Evolutionary conservation across 345 rosid species (phyloP).

Genomic region (Acer yangbiense): DNA sequence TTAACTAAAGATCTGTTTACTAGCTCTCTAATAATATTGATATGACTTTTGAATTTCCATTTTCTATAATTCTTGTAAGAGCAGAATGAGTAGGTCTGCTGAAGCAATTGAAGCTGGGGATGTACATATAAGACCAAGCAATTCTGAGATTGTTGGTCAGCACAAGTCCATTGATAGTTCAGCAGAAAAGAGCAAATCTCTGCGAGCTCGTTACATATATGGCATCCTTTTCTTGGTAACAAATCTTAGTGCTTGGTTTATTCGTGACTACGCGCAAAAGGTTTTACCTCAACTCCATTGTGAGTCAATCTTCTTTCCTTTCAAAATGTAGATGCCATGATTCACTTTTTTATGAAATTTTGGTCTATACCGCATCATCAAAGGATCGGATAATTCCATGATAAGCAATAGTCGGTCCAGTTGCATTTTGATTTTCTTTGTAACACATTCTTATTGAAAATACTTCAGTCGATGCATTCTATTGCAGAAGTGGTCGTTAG

Average conservation of each 20-base stretch:
- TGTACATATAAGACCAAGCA: slow-evolving; percentile 26
- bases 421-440: neutral
- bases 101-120: slow-evolving; percentile 21
- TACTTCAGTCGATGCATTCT: no score
- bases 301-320: slow-evolving; percentile 34
- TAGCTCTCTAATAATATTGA: neutral
- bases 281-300: slow-evolving; percentile 49
- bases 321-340: neutral
- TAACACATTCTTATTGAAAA: neutral
- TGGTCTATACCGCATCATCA: neutral
- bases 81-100: slow-evolving; percentile 34
- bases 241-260: slow-evolving; percentile 79
- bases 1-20: neutral
- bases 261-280: slow-evolving; percentile 83
- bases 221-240: slow-evolving; percentile 67
- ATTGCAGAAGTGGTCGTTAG: neutral
- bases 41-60: neutral
- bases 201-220: slow-evolving; percentile 65
- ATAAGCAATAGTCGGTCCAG: neutral
- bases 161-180: slow-evolving; percentile 31
- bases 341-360: neutral
- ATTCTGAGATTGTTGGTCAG: slow-evolving; percentile 39
- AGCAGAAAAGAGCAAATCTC: slow-evolving; percentile 48
- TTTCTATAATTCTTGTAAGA: slow-evolving; percentile 6
- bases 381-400: neutral